Evolutionary conservation across 805 yeast species (phyloP).

Genomic region (Hanseniaspora taiwanica): DNA sequence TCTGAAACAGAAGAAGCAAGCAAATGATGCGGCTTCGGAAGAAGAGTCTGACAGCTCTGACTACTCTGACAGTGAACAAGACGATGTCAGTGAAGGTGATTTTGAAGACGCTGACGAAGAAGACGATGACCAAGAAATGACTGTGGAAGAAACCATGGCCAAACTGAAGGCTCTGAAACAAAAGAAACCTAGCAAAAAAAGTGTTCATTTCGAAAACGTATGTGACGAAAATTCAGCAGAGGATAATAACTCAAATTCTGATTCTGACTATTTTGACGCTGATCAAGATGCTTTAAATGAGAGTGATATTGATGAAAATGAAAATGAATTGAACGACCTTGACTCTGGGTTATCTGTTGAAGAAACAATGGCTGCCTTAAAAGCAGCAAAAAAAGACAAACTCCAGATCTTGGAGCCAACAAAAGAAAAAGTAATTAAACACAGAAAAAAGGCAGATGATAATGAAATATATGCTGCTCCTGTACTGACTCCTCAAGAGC

Average conservation of each 20-base stretch:
- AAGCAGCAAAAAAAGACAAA: too few species aligned
- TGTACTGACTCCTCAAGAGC: conserved; percentile 31
- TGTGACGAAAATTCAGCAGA: too few species aligned
- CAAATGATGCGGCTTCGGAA: conserved; percentile 20
- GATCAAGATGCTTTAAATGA: too few species aligned
- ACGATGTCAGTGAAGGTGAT: background rate
- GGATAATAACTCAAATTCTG: too few species aligned
- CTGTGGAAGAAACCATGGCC: conserved; percentile 26
- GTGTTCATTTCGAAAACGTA: too few species aligned
- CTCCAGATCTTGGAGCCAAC: too few species aligned
- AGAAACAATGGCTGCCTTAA: too few species aligned
- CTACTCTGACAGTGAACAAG: conserved; percentile 28
- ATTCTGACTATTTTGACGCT: too few species aligned
- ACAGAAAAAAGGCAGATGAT: conserved; percentile 5
- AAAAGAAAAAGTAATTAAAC: conserved; percentile 9
- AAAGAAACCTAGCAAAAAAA: conserved; percentile 9
- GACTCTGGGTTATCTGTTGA: conserved; percentile 31
- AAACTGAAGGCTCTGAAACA: conserved; percentile 20
- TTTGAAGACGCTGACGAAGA: conserved; percentile 9
- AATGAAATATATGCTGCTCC: conserved; percentile 11
- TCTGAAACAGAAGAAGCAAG: conserved; percentile 23
- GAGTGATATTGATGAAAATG: too few species aligned
- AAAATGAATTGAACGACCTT: conserved; percentile 31
- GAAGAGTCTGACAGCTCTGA: conserved; percentile 10
- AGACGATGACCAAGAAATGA: conserved; percentile 16